Evolutionary conservation across 768 basidiomycete genomes (phyloP).

Genomic region (Boletus reticulatus): DNA sequence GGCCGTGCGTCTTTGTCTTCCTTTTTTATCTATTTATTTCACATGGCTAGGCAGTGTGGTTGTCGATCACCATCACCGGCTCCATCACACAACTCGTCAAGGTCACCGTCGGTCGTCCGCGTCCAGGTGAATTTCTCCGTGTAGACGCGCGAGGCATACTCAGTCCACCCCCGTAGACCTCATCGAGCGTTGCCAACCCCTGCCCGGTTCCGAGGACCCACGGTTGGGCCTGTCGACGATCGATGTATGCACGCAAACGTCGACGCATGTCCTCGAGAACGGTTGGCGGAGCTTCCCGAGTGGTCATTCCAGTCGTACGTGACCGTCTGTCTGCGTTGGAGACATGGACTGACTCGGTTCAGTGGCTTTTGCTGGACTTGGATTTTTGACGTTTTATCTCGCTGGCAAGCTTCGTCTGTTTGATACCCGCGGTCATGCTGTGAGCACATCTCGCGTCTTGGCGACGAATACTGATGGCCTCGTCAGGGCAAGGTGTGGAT

Average conservation of each 20-base stretch:
- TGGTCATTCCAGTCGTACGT: conserved; percentile 84
- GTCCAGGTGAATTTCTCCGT: conserved; percentile 56
- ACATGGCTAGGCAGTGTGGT: conserved; percentile 45
- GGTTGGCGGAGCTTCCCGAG: conserved; percentile 92
- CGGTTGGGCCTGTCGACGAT: conserved; percentile 66
- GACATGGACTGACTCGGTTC: not conserved
- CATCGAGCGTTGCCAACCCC: conserved; percentile 57
- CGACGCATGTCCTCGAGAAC: conserved; percentile 56
- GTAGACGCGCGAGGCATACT: not conserved
- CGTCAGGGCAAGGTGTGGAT: conserved; percentile 77
- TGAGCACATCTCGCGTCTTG: conserved; percentile 29
- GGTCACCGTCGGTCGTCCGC: conserved; percentile 82
- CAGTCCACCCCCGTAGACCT: conserved; percentile 15
- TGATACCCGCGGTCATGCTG: conserved; percentile 71
- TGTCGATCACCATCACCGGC: conserved; percentile 72
- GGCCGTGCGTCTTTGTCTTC: conserved; percentile 19
- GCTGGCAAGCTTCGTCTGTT: conserved; percentile 91
- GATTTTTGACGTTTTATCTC: conserved; percentile 84
- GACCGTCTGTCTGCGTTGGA: not conserved
- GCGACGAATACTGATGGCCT: not conserved
- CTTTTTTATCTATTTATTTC: too few relatives aligned
- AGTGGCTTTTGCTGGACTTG: conserved; percentile 93
- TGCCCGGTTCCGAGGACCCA: conserved; percentile 60
- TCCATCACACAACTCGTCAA: conserved; percentile 81
- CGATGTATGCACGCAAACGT: conserved; percentile 75